Percentiles rank a stretch among this genome's conserved stretches.
Evolutionary conservation across 2,329 filamentous ascomycete genomes (phyloP).

Genomic region (Nemania sp.): DNA sequence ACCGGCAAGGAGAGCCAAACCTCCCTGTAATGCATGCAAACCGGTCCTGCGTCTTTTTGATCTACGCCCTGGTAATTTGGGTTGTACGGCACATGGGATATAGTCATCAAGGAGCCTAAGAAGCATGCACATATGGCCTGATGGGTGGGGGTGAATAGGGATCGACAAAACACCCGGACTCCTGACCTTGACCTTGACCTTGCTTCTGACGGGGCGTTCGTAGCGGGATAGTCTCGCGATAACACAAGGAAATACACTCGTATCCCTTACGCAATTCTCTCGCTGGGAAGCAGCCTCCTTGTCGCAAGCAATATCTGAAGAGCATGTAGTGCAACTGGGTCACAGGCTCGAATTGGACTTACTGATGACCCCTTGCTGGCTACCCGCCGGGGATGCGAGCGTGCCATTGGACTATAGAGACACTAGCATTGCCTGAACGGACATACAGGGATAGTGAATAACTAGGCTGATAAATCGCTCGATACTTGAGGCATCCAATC

Average conservation of each 20-base stretch:
- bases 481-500: neutral
- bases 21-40: neutral
- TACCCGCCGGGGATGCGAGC: neutral
- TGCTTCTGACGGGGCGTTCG: neutral
- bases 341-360: neutral
- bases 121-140: conserved; percentile 1
- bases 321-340: neutral
- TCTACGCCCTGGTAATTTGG: neutral
- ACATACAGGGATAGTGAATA: too few species aligned
- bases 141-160: neutral
- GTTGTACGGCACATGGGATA: neutral
- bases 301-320: neutral
- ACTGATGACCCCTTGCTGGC: neutral
- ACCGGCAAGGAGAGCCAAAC: neutral
- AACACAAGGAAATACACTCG: neutral
- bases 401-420: neutral
- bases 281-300: neutral
- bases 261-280: neutral
- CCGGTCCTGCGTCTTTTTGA: neutral
- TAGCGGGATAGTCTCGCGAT: neutral
- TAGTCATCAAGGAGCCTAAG: neutral
- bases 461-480: neutral
- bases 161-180: neutral
- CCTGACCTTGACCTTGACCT: too few species aligned
- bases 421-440: neutral